Evolutionary conservation across 108 stramenopile genomes (phyloP), one percentile per base, ranked within the genome.

Genomic region (Skeletonema marinoi): DNA sequence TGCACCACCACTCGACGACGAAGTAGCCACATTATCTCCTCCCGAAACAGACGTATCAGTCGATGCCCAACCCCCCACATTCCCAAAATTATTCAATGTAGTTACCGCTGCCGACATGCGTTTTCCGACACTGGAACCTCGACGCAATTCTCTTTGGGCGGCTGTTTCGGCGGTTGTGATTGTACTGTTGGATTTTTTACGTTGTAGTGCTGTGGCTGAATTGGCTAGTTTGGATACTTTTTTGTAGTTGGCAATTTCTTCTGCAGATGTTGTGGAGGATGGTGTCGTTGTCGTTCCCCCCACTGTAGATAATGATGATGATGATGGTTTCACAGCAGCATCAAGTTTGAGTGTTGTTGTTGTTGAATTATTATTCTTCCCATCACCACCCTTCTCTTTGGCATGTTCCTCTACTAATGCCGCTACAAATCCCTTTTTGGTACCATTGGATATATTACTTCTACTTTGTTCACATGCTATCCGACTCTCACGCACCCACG

Each of bases 31-130:
- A 16, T 6, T 11, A 66, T n/a, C n/a, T n/a, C 44, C 21, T 32
- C 59, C 58, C 29, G 60, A 71, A 44, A 35, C 19, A 33, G 73
- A 74, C 4, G 65, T 68, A 68, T 68, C 68, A 11, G 75, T 35
- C 31, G 69, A 71, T 17, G 70, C 60, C 70, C 64, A 54, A 46
- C 50, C 73, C 58, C 68, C 70, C 14, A 25, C 56, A 46, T 71
- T 76, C 5, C 32, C 59, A n/a, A 90, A 63, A 46, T 71, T 76
- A 19, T 60, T 70, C 33, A 90, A 60, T 1, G 89, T 83, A 9
- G 88, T 88, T 14, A 93, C 71, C 3, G 92, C 88, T 0, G 89
- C 87, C 62, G 88, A 85, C 92, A 93, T 93, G 30, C 82, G 78
- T 58, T 93, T 93, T 39, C 89, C 89, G 9, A 90, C 84, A 41